A percentile compares a stretch with the other conserved stretches of the same genome.
Conservation (phyloP, 2,329 filamentous ascomycete genomes). For the Aotearoamyces nothofagi region DNA sequence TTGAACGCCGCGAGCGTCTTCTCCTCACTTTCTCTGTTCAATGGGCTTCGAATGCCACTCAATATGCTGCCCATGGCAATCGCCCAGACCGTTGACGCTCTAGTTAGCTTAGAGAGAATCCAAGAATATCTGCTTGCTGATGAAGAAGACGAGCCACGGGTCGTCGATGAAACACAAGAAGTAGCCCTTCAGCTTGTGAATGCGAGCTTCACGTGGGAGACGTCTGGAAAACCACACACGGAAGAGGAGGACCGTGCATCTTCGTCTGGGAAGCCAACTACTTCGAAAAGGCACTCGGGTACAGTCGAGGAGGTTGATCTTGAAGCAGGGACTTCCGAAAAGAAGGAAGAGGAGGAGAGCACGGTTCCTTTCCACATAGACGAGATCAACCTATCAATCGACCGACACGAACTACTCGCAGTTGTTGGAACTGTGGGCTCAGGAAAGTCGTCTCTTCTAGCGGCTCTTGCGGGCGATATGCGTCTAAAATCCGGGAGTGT, state of each 20-base stretch:
- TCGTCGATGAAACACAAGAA: too few relatives aligned
- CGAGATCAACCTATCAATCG: conserved; percentile 29
- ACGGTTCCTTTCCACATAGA: conserved; percentile 26
- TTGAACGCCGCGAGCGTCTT: conserved; percentile 67
- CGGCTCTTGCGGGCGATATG: conserved; percentile 52
- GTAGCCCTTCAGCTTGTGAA: conserved; percentile 60
- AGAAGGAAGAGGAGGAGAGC: conserved; percentile 17
- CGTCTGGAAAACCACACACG: conserved; percentile 36
- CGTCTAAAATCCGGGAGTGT: too few relatives aligned
- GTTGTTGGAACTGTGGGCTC: conserved; percentile 41
- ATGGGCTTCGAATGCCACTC: conserved; percentile 70
- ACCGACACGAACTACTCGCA: conserved; percentile 33
- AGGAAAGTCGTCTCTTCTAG: conserved; percentile 48
- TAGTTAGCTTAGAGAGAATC: conserved; percentile 65
- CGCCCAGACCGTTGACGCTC: conserved; percentile 73
- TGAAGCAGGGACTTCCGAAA: conserved; percentile 63
- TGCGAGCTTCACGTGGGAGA: conserved; percentile 77
- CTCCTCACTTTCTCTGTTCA: conserved; percentile 83
- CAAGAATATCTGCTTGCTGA: conserved; percentile 74
- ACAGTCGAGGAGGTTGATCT: conserved; percentile 20
- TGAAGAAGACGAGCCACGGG: too few relatives aligned
- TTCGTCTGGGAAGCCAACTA: background rate
- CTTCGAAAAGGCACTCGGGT: background rate
- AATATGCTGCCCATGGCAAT: conserved; percentile 77
- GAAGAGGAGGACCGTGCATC: conserved; percentile 17